phyloP scores from a whole-genome alignment of 768 basidiomycete genomes.

The Psilocybe cubensis region DNA sequence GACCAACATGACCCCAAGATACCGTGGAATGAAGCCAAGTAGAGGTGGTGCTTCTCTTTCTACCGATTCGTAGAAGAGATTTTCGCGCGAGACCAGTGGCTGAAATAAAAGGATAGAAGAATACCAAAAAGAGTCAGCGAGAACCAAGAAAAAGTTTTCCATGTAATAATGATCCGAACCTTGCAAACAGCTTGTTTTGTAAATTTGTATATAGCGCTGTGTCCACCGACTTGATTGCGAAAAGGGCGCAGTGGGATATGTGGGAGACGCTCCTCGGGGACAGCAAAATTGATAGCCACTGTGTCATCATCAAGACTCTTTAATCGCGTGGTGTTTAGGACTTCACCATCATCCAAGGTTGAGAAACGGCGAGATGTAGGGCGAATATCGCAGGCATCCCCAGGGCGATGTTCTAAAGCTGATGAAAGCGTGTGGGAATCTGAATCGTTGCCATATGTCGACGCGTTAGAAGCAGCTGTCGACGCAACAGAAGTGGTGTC shows the following conservation, averaged over 20 bases:
- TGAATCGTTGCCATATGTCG: slow-evolving; percentile 28
- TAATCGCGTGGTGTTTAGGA: slow-evolving; percentile 21
- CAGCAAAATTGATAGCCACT: slow-evolving; percentile 39
- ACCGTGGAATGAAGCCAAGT: slow-evolving; percentile 94
- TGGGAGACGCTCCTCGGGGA: slow-evolving; percentile 65
- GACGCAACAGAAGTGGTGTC: slow-evolving; percentile 71
- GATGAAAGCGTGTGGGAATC: slow-evolving; percentile 18
- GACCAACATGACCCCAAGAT: slow-evolving; percentile 98
- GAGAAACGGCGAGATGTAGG: slow-evolving; percentile 5
- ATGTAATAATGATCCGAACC: slow-evolving; percentile 52
- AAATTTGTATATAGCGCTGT: slow-evolving; percentile 97
- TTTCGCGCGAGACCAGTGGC: slow-evolving; percentile 97
- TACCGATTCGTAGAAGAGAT: slow-evolving; percentile 96
- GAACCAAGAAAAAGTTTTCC: slow-evolving; percentile 15
- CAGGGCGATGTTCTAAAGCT: slow-evolving; percentile 12
- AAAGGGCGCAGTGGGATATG: slow-evolving; percentile 95
- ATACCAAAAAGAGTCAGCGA: slow-evolving; percentile 26
- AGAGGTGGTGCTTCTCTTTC: slow-evolving; percentile 93
- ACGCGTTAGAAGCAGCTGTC: slow-evolving; percentile 61
- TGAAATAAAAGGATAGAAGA: slow-evolving; percentile 35
- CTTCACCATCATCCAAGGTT: slow-evolving; percentile 17
- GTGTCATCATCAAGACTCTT: slow-evolving; percentile 29
- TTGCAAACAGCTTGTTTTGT: slow-evolving; percentile 98
- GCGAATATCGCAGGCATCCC: slow-evolving; percentile 1
- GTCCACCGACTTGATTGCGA: slow-evolving; percentile 97